Evolutionary conservation across 805 yeast genomes (phyloP), one percentile per base, ranked within the genome.

Genomic region (Barnettozyma sp.): DNA sequence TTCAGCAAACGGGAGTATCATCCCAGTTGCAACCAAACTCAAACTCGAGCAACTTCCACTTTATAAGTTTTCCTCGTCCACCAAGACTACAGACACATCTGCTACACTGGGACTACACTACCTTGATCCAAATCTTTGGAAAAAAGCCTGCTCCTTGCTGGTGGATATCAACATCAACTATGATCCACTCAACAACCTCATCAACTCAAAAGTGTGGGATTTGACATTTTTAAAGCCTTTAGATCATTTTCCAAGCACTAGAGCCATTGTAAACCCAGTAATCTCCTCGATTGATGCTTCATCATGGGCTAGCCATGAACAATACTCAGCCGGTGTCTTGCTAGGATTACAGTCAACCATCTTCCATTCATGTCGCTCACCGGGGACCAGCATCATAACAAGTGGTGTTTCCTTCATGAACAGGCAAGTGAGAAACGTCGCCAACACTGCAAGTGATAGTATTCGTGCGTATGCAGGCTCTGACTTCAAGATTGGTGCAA

Each of bases 331-430:
- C 8, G 73, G 75, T 15, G 74, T 42, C 2, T 43, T 53, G 22
- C 19, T 72, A n/a, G 86, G 84, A 29, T 59, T 68, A 43, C 62
- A 68, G 51, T 57, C 63, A 48, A 40, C 51, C n/a, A 61, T 62
- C 46, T 18, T 45, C 26, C 32, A 26, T 16, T 11, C 15, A 11
- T 31, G 38, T 21, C 6, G 35, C 23, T 20, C 45, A 44, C 24
- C 49, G 6, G 56, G 59, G 6, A 33, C 43, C 4, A 27, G 38
- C 10, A 41, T 50, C 9, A 59, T 58, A 36, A 65, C 65, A 11
- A 44, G 70, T 33, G 95, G 94, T 6, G 46, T 82, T n/a, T 70
- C 78, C 14, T 61, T 78, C 12, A 63, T 68, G 2, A 72, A 73
- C 52, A 66, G 92, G 44, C 68, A 75, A 5, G 56, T 82, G 13